phyloP scores from a whole-genome alignment of 495 filamentous ascomycete species.

The Collariella sp. region DNA sequence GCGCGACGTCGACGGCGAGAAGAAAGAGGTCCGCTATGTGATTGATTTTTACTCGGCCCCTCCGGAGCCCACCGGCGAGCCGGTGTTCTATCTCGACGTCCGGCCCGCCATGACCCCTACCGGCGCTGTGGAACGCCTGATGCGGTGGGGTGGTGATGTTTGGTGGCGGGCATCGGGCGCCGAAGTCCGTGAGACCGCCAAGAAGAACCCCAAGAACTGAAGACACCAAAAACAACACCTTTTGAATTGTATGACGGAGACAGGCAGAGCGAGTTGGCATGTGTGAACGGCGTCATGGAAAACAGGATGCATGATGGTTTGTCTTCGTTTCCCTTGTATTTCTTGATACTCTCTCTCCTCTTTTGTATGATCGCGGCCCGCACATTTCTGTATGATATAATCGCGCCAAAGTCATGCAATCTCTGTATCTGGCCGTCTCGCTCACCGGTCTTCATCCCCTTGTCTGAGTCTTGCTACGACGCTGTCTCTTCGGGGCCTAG shows the following conservation, averaged over 20 bases:
- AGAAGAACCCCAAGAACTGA: constrained; percentile 3
- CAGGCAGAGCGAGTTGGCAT: background rate
- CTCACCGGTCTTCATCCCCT: no score
- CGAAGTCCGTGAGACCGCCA: constrained; percentile 38
- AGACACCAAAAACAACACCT: background rate
- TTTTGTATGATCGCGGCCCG: background rate
- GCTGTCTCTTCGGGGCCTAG: background rate
- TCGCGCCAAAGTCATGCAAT: no score
- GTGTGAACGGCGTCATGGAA: background rate
- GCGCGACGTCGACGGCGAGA: constrained; percentile 50
- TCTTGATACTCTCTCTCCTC: constrained; percentile 5
- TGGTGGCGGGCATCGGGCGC: constrained; percentile 86
- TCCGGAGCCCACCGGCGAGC: constrained; percentile 80
- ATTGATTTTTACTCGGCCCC: constrained; percentile 95
- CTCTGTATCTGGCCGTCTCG: no score
- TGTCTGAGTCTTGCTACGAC: background rate
- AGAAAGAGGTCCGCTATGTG: constrained; percentile 80
- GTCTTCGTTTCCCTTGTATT: background rate
- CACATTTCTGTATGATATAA: background rate
- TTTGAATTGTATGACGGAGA: no score
- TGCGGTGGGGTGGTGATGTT: constrained; percentile 86
- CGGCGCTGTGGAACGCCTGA: constrained; percentile 68
- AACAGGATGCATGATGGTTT: background rate
- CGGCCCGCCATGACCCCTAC: constrained; percentile 85
- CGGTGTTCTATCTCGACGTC: constrained; percentile 97